A percentile compares a stretch with the other conserved stretches of the same genome.
Evolutionary conservation across 2,329 filamentous ascomycete species (phyloP).

Genomic region (Colletotrichum lupini): DNA sequence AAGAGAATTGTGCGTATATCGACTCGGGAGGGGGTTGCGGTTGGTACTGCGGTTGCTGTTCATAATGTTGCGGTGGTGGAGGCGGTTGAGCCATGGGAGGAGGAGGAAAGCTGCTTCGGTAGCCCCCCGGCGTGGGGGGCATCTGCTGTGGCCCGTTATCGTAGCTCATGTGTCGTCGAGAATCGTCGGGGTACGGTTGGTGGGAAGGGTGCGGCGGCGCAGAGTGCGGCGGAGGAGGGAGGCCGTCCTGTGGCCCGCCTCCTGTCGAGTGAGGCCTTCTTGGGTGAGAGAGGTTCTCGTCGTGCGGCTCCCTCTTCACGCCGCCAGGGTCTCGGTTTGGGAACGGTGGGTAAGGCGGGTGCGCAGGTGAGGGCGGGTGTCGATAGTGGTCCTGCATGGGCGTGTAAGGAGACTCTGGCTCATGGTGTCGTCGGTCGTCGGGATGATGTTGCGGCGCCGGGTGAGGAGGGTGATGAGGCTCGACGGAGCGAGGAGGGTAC

Average conservation of each 20-base stretch:
- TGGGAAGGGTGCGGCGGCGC: slow-evolving; percentile 44
- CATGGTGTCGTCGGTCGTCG: slow-evolving; percentile 68
- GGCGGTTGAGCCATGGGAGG: slow-evolving; percentile 49
- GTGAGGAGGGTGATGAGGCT: slow-evolving; percentile 48
- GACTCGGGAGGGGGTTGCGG: slow-evolving; percentile 46
- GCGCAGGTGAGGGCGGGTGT: slow-evolving; percentile 58
- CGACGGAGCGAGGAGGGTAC: slow-evolving; percentile 49
- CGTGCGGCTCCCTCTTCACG: slow-evolving; percentile 67
- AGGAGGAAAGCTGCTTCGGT: slow-evolving; percentile 55
- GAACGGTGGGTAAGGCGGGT: slow-evolving; percentile 57
- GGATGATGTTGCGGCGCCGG: slow-evolving; percentile 41
- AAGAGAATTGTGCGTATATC: slow-evolving; percentile 56
- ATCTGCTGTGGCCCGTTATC: slow-evolving; percentile 56
- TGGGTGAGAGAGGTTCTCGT: slow-evolving; percentile 57
- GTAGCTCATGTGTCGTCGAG: slow-evolving; percentile 64
- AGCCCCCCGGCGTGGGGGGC: slow-evolving; percentile 57
- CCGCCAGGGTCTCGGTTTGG: slow-evolving; percentile 60
- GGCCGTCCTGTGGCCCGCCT: slow-evolving; percentile 47
- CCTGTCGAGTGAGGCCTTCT: slow-evolving; percentile 65
- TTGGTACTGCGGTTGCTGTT: slow-evolving; percentile 44
- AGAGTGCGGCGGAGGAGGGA: slow-evolving; percentile 47
- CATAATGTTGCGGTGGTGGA: slow-evolving; percentile 43
- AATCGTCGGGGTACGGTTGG: slow-evolving; percentile 56
- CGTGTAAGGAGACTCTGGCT: slow-evolving; percentile 61
- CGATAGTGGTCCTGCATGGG: slow-evolving; percentile 66